Percentiles rank a stretch among this genome's conserved stretches.
These are phyloP conservation scores for Lophium mytilinum DNA, from an alignment of 495 filamentous ascomycete genomes.

Conservation along the genomic window DNA sequence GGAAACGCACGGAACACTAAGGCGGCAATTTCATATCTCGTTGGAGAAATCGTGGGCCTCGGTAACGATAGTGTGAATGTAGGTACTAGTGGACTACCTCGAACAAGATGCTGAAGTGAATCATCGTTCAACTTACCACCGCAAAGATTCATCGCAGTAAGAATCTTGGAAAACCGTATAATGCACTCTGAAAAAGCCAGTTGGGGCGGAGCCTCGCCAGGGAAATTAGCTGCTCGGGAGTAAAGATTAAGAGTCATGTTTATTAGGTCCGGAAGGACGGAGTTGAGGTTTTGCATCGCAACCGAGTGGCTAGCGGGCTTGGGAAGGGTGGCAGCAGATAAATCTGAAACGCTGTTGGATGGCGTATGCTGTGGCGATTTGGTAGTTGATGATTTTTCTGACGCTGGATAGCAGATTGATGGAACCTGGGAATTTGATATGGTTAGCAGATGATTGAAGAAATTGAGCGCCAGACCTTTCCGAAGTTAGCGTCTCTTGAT, in stretches of 20 bases:
- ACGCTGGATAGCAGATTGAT: slow-evolving; percentile 50
- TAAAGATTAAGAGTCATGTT: slow-evolving; percentile 81
- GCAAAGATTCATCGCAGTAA: slow-evolving; percentile 60
- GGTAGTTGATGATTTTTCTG: slow-evolving; percentile 41
- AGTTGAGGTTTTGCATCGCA: slow-evolving; percentile 55
- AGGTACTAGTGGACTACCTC: slow-evolving; percentile 13
- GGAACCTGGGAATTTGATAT: slow-evolving; percentile 43
- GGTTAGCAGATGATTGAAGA: no score
- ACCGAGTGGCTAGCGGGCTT: slow-evolving; percentile 43
- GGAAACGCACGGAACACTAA: slow-evolving; percentile 69
- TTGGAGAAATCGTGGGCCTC: slow-evolving; percentile 43
- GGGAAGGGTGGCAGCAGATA: slow-evolving; percentile 33
- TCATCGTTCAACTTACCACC: slow-evolving; percentile 60
- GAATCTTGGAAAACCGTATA: slow-evolving; percentile 67
- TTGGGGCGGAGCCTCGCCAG: slow-evolving; percentile 72
- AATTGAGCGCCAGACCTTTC: no score
- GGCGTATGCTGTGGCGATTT: slow-evolving; percentile 34
- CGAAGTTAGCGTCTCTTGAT: slow-evolving; percentile 6
- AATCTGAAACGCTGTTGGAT: slow-evolving; percentile 33
- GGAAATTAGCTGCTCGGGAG: slow-evolving; percentile 61
- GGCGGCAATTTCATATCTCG: slow-evolving; percentile 58
- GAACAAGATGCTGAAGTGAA: slow-evolving; percentile 45
- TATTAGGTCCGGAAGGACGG: slow-evolving; percentile 62
- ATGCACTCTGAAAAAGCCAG: slow-evolving; percentile 73
- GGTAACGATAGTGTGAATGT: slow-evolving; percentile 26